Percentiles rank a stretch among this genome's conserved stretches.
phyloP scores from a whole-genome alignment of 805 yeast species.

The Nakazawaea wickerhamii region DNA sequence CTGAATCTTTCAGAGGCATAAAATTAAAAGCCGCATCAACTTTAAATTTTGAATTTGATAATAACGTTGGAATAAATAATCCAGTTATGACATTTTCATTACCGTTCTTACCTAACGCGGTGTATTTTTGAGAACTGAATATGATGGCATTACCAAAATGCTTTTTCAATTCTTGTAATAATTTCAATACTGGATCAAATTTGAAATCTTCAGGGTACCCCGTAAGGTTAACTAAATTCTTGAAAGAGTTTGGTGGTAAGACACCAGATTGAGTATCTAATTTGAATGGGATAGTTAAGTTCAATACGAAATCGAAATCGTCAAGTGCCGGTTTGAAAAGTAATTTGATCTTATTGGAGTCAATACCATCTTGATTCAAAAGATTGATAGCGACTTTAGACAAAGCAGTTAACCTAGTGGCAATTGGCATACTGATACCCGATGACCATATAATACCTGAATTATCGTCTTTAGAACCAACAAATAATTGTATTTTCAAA shows the following conservation, averaged over 20 bases:
- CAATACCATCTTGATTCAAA: slow-evolving; percentile 23
- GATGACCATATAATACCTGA: slow-evolving; percentile 75
- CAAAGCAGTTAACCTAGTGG: slow-evolving; percentile 82
- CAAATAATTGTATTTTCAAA: slow-evolving; percentile 69
- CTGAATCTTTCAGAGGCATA: slow-evolving; percentile 46
- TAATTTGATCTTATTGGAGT: slow-evolving; percentile 37
- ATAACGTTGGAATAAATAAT: slow-evolving; percentile 61
- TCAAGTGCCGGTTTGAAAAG: slow-evolving; percentile 76
- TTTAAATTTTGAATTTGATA: slow-evolving; percentile 62
- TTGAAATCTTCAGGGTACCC: slow-evolving; percentile 34
- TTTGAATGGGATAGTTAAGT: slow-evolving; percentile 37
- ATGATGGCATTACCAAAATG: slow-evolving; percentile 65
- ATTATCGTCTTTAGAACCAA: slow-evolving; percentile 80
- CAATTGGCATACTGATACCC: slow-evolving; percentile 58
- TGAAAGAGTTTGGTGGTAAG: slow-evolving; percentile 47
- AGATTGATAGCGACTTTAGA: slow-evolving; percentile 68
- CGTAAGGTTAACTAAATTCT: slow-evolving; percentile 47
- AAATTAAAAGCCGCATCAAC: slow-evolving; percentile 74
- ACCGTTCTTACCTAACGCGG: slow-evolving; percentile 49
- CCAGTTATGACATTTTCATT: slow-evolving; percentile 66
- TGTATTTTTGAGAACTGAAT: slow-evolving; percentile 57
- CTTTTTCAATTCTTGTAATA: slow-evolving; percentile 53
- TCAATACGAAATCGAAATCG: slow-evolving; percentile 80
- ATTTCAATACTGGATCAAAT: slow-evolving; percentile 57
- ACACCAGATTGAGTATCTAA: slow-evolving; percentile 51